A percentile compares a stretch with the other conserved stretches of the same genome.
These are phyloP conservation scores for Lavandula angustifolia DNA, from an alignment of 257 asterid genomes.

Conservation along the genomic window DNA sequence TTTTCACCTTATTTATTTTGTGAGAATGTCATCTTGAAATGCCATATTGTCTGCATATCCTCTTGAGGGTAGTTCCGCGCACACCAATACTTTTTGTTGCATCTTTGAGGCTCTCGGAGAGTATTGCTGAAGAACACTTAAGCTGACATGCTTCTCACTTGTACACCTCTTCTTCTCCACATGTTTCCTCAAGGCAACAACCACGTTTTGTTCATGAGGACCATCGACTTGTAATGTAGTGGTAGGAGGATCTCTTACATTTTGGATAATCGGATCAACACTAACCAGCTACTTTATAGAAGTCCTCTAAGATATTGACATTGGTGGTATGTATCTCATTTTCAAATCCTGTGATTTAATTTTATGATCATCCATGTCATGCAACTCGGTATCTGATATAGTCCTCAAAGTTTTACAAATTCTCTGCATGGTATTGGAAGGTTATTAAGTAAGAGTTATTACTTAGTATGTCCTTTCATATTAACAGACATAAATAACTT, in stretches of 20 bases:
- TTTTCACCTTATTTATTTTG: slow-evolving; percentile 80
- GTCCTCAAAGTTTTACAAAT: slow-evolving; percentile 79
- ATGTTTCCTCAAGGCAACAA: slow-evolving; percentile 44
- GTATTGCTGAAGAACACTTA: slow-evolving; percentile 76
- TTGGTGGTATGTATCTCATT: slow-evolving; percentile 33
- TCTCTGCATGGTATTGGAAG: slow-evolving; percentile 87
- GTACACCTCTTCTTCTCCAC: slow-evolving; percentile 66
- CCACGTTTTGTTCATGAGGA: slow-evolving; percentile 41
- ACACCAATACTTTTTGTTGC: slow-evolving; percentile 97
- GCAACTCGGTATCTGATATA: slow-evolving; percentile 65
- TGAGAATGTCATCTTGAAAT: slow-evolving; percentile 94
- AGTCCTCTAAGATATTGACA: slow-evolving; percentile 40
- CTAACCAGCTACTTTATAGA: slow-evolving; percentile 44
- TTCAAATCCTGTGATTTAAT: slow-evolving; percentile 38
- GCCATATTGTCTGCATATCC: slow-evolving; percentile 88
- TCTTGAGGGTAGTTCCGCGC: slow-evolving; percentile 87
- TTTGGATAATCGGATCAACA: slow-evolving; percentile 32
- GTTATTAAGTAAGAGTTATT: slow-evolving; percentile 76
- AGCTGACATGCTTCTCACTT: slow-evolving; percentile 86
- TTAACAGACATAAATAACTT: slow-evolving; percentile 86
- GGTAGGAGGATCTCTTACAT: slow-evolving; percentile 40
- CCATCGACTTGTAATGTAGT: slow-evolving; percentile 37
- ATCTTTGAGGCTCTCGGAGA: slow-evolving; percentile 91
- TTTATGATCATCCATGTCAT: slow-evolving; percentile 35
- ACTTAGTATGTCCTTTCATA: slow-evolving; percentile 69